Conservation (phyloP, 441 rosid genomes). For the Geranium incanum region DNA sequence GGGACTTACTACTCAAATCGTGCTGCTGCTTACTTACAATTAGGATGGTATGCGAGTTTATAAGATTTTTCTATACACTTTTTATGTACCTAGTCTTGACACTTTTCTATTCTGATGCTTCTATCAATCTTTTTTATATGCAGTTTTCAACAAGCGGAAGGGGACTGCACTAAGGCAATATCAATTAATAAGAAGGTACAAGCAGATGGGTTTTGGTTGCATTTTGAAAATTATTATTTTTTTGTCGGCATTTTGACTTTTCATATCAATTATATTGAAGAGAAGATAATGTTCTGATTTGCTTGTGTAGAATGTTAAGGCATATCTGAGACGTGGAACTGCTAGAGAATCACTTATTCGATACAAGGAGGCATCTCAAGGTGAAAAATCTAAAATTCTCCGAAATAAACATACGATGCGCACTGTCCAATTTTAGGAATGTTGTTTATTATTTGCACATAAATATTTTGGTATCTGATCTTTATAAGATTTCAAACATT, state of each 20-base stretch:
- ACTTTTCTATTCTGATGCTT: not conserved
- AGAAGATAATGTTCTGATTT: conserved; percentile 5
- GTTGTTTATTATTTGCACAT: not conserved
- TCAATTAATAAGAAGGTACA: conserved; percentile 77
- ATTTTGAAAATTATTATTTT: not conserved
- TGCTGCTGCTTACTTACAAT: conserved; percentile 81
- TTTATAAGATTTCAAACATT: not conserved
- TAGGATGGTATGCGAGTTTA: conserved; percentile 48
- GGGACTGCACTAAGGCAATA: conserved; percentile 69
- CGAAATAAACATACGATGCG: not conserved
- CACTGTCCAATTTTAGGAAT: not conserved
- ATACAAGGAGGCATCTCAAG: conserved; percentile 78
- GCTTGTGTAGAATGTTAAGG: conserved; percentile 73
- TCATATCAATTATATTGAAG: not conserved
- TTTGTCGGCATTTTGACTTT: not conserved
- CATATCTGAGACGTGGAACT: conserved; percentile 87
- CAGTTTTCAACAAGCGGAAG: conserved; percentile 90
- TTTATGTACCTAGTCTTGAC: not conserved
- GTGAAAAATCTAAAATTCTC: conserved; percentile 26
- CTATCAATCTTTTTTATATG: conserved; percentile 20
- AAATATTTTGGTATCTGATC: not conserved
- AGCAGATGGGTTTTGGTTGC: not conserved
- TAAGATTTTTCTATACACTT: conserved; percentile 13
- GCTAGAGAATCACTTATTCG: conserved; percentile 76
- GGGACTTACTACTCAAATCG: conserved; percentile 75